phyloP scores from a whole-genome alignment of 2,329 filamentous ascomycete genomes.

The Exophiala oligosperma region DNA sequence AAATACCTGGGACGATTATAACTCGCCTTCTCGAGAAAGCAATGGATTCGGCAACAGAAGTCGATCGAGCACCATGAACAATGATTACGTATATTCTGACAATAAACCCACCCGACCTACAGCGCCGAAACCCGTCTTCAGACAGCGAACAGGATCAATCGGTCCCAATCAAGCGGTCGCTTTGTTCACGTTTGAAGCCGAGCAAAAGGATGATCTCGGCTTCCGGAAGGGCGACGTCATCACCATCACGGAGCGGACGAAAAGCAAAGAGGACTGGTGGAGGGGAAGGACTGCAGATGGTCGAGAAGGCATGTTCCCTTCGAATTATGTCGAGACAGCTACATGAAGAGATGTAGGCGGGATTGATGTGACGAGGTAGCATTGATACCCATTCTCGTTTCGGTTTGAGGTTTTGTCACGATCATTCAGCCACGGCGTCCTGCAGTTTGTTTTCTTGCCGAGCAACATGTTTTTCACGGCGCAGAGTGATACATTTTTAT shows the following conservation, averaged over 20 bases:
- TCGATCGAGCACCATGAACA: slow-evolving; percentile 41
- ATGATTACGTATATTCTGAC: slow-evolving; percentile 58
- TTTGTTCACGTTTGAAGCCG: slow-evolving; percentile 89
- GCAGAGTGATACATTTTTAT: too few species aligned
- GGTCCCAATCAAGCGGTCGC: slow-evolving; percentile 80
- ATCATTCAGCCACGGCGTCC: too few species aligned
- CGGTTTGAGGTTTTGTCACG: not conserved
- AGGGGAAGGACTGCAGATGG: slow-evolving; percentile 79
- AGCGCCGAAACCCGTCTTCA: slow-evolving; percentile 86
- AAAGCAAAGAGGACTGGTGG: slow-evolving; percentile 97
- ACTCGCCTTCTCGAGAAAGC: slow-evolving; percentile 35
- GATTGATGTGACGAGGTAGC: slow-evolving; percentile 1
- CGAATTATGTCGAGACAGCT: slow-evolving; percentile 30
- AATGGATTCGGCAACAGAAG: slow-evolving; percentile 38
- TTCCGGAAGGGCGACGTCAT: slow-evolving; percentile 99
- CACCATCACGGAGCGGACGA: slow-evolving; percentile 89
- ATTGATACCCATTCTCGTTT: slow-evolving; percentile 17
- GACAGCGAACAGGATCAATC: slow-evolving; percentile 46
- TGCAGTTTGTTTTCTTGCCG: too few species aligned
- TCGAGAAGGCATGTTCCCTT: slow-evolving; percentile 85
- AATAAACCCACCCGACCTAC: slow-evolving; percentile 73
- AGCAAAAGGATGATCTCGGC: slow-evolving; percentile 85
- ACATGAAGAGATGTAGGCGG: slow-evolving; percentile 11
- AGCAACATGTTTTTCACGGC: too few species aligned
- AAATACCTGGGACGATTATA: slow-evolving; percentile 52